Conservation (phyloP, 257 asterid genomes). For the Solanum medicagineum region DNA sequence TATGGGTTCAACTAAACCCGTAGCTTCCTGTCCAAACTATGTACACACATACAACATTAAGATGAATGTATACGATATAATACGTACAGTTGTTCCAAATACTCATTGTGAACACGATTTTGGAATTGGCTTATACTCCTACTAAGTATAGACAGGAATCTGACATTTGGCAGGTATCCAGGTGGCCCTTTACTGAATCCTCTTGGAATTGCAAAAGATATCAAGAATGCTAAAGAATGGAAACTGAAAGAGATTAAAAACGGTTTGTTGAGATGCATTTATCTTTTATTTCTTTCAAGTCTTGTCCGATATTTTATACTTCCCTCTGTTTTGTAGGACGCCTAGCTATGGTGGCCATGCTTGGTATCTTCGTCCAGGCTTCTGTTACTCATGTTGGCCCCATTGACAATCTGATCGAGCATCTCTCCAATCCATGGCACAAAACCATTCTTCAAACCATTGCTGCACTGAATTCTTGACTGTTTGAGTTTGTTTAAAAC, state of each 20-base stretch:
- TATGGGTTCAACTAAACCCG: neutral
- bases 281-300: neutral
- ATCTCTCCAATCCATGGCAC: conserved; percentile 80
- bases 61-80: neutral
- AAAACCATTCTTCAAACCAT: conserved; percentile 60
- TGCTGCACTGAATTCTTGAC: conserved; percentile 31
- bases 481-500: neutral
- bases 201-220: conserved; percentile 78
- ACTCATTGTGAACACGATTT: neutral
- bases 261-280: conserved; percentile 21
- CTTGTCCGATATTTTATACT: neutral
- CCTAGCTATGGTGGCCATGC: conserved; percentile 84
- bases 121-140: neutral
- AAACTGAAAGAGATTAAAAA: conserved; percentile 89
- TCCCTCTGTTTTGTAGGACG: conserved; percentile 31
- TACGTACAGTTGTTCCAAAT: neutral
- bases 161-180: conserved; percentile 42
- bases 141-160: neutral
- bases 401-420: conserved; percentile 58
- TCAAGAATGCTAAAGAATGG: conserved; percentile 69
- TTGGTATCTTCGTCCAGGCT: conserved; percentile 81
- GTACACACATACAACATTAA: neutral
- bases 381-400: conserved; percentile 84
- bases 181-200: conserved; percentile 93
- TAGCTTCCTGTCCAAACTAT: neutral